Evolutionary conservation across 352 stramenopile genomes (phyloP).

Genomic region (Phytopythium sindhum): DNA sequence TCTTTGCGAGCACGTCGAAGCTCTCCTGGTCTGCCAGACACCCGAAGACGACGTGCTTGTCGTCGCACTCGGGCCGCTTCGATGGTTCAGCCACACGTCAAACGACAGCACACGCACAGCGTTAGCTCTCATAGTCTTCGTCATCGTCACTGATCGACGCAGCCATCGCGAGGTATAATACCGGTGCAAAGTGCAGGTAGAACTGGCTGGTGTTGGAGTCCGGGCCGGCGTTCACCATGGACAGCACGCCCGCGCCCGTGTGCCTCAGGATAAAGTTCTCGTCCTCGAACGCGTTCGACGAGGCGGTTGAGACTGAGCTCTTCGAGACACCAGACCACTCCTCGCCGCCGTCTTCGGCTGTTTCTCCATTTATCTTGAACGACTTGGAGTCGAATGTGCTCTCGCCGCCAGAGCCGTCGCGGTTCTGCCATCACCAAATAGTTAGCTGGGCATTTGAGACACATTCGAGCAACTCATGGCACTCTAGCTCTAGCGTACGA

Average conservation of each 20-base stretch:
- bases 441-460: background rate
- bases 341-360: constrained; percentile 6
- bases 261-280: constrained; percentile 94
- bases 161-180: constrained; percentile 15
- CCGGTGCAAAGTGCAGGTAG: constrained; percentile 83
- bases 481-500: constrained; percentile 25
- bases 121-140: no score
- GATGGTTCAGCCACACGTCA: constrained; percentile 6
- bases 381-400: constrained; percentile 74
- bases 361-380: background rate
- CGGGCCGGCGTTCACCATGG: constrained; percentile 93
- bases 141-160: no score
- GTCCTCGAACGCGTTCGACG: constrained; percentile 77
- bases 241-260: constrained; percentile 81
- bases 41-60: constrained; percentile 81
- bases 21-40: constrained; percentile 45
- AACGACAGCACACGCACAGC: background rate
- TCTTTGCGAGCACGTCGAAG: constrained; percentile 39
- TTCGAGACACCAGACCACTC: background rate
- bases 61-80: constrained; percentile 66
- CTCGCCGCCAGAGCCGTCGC: constrained; percentile 76
- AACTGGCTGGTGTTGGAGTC: constrained; percentile 97
- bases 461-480: background rate
- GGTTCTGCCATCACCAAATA: constrained; percentile 45
- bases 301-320: background rate